Conservation (phyloP, 164 flowering plant genomes). For the Liriodendron chinense region DNA sequence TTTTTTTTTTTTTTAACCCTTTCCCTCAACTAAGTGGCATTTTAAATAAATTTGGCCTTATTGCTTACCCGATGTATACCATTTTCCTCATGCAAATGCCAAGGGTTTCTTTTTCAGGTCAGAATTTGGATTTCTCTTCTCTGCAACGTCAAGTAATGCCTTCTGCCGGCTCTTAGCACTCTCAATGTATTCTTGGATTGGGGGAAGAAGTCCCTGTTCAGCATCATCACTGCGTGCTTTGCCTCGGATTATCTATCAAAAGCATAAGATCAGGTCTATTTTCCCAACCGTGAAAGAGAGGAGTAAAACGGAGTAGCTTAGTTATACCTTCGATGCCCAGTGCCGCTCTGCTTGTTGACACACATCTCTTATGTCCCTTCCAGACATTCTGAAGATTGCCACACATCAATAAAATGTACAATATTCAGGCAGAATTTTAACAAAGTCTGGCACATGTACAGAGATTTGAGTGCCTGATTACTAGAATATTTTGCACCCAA, state of each 20-base stretch:
- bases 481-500: no score
- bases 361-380: constrained; percentile 85
- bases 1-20: no score
- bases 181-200: constrained; percentile 64
- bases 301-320: background rate
- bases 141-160: constrained; percentile 32
- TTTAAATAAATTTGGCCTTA: no score
- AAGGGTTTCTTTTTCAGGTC: constrained; percentile 26
- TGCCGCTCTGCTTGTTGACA: constrained; percentile 94
- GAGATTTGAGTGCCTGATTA: no score
- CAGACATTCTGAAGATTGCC: constrained; percentile 72
- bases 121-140: constrained; percentile 22
- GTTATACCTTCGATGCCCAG: constrained; percentile 94
- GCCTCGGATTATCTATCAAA: constrained; percentile 70
- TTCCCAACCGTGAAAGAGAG: background rate
- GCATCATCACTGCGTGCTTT: constrained; percentile 39
- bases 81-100: constrained; percentile 26
- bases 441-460: no score
- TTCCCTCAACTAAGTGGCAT: no score
- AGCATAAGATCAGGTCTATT: background rate
- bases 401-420: background rate
- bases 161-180: constrained; percentile 52
- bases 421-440: background rate
- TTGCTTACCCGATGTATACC: no score
- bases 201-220: constrained; percentile 59